phyloP scores from a whole-genome alignment of 768 basidiomycete genomes.

The Amanita inopinata region DNA sequence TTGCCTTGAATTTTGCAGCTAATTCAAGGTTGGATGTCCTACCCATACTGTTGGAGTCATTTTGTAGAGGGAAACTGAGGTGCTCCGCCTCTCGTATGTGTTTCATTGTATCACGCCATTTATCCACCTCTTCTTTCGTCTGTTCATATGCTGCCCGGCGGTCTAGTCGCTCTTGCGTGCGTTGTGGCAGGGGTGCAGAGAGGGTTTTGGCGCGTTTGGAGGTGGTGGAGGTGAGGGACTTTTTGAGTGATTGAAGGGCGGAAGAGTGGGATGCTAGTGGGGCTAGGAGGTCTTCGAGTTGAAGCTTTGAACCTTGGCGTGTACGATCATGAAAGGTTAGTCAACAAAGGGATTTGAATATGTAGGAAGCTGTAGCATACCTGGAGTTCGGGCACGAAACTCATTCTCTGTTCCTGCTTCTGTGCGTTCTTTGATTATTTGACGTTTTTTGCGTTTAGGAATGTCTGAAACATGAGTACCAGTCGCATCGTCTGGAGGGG shows the following conservation, averaged over 20 bases:
- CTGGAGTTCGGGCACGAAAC: slow-evolving; percentile 48
- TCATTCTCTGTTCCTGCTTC: slow-evolving; percentile 78
- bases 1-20: slow-evolving; percentile 77
- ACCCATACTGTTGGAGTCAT: slow-evolving; percentile 28
- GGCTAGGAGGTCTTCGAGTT: slow-evolving; percentile 66
- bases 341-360: no score
- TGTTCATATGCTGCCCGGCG: slow-evolving; percentile 92
- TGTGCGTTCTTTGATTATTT: slow-evolving; percentile 59
- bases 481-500: slow-evolving; percentile 27
- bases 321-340: slow-evolving; percentile 1
- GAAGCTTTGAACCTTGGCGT: slow-evolving; percentile 48
- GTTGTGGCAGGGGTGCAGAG: slow-evolving; percentile 76
- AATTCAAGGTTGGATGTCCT: slow-evolving; percentile 67
- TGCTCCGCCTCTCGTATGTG: slow-evolving; percentile 89
- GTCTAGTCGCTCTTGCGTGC: slow-evolving; percentile 83
- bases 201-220: slow-evolving; percentile 50
- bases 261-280: slow-evolving; percentile 60
- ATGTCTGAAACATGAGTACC: slow-evolving; percentile 16
- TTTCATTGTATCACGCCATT: slow-evolving; percentile 91
- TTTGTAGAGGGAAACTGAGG: slow-evolving; percentile 79
- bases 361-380: slow-evolving; percentile 21
- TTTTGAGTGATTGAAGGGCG: slow-evolving; percentile 56
- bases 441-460: slow-evolving; percentile 38
- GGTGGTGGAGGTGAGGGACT: slow-evolving; percentile 43
- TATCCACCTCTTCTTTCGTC: slow-evolving; percentile 86